A percentile compares a stretch with the other conserved stretches of the same genome.
phyloP scores from a whole-genome alignment of 345 rosid species.

The Mangifera indica region DNA sequence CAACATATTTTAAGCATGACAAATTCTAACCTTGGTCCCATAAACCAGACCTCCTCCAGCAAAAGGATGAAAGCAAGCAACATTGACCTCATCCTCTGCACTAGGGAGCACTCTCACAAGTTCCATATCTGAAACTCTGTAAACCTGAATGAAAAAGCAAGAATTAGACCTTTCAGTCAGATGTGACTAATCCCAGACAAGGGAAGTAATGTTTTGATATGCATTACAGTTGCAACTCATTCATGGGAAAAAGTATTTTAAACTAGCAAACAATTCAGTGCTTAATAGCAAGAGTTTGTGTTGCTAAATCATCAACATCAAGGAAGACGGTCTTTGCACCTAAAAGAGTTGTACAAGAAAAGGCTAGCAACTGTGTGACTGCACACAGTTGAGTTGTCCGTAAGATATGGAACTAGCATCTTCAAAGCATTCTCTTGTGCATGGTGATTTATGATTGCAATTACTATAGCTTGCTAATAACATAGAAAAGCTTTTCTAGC shows the following conservation, averaged over 20 bases:
- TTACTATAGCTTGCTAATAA: not conserved
- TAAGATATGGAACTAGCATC: not conserved
- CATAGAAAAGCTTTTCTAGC: not conserved
- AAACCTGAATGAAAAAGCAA: conserved; percentile 48
- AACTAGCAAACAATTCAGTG: not conserved
- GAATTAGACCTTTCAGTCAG: not conserved
- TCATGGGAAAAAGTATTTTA: not conserved
- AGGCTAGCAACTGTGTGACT: not conserved
- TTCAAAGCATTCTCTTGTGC: not conserved
- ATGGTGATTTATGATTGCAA: not conserved
- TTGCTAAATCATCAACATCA: not conserved
- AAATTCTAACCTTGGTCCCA: conserved; percentile 77
- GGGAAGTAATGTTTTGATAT: not conserved
- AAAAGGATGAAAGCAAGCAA: conserved; percentile 93
- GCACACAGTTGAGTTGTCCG: not conserved
- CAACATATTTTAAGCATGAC: conserved; percentile 14
- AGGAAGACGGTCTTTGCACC: not conserved
- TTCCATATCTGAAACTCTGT: conserved; percentile 92
- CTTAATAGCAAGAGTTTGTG: not conserved
- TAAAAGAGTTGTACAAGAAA: not conserved
- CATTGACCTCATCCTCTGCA: conserved; percentile 97
- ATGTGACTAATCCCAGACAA: not conserved
- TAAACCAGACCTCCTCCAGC: conserved; percentile 83
- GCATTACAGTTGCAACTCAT: not conserved
- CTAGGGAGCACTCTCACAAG: conserved; percentile 90